Evolutionary conservation across 108 stramenopile species (phyloP), one percentile per base, ranked within the genome.

Genomic region (Fistulifera pelliculosa): DNA sequence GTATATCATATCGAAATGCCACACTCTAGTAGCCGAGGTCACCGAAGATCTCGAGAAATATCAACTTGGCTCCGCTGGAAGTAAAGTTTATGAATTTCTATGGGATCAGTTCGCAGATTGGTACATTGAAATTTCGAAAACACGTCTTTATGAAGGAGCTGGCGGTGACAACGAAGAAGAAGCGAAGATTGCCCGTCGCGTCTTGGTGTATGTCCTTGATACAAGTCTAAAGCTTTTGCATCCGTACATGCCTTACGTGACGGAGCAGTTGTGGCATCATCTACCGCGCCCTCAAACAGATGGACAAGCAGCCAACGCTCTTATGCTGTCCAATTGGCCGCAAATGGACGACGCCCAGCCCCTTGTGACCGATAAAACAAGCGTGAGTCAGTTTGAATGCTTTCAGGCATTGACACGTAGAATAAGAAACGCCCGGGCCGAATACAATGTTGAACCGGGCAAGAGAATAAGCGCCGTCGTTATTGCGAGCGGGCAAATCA

Each of bases 41-140:
- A 93, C 94, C 0, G 54, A 56, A 41, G 89, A 89, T 48, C 80
- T 97, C 31, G 92, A 93, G 52, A 83, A 86, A 12, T 90, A 93
- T 60, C 80, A 87, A 42, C 68, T 93, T 38, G 92, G 92, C 59
- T 78, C 77, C 13, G 92, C 92, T 42, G 92, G 92, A 42, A 77
- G 77, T 57, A 88, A 88, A 65, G 79, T 84, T 28, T 88, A 96
- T 62, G 90, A 94, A 64, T 99, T 97, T 62, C 61, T 97, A 38
- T 96, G 94, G 93, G 93, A 96, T 73, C 93, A 98, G 62, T 93
- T 83, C 55, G 96, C 96, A 18, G 98, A 98, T 64, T 97, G 96
- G 94, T 97, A 94, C 61, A 80, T 95, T 56, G 95, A 98, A 71
- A 83, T 88, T 55, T 84, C 81, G 17, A 95, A 96, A 71, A 85